Evolutionary conservation across 176 grass and related monocot genomes (phyloP).

Genomic region (Microstegium vimineum): DNA sequence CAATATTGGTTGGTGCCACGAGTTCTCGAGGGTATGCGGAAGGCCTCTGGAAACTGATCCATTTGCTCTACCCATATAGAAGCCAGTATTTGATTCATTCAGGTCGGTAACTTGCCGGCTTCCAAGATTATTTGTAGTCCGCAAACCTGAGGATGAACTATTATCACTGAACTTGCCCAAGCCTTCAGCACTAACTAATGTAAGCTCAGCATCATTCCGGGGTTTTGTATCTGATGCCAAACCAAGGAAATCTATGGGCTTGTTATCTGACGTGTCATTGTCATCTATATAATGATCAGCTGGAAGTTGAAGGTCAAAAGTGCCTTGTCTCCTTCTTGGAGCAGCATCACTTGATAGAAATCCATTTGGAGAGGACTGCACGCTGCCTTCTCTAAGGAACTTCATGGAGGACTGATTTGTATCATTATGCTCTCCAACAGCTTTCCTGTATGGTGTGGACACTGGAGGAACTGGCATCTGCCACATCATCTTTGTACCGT

Average conservation of each 20-base stretch:
- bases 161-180: slow-evolving; percentile 28
- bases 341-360: slow-evolving; percentile 29
- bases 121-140: slow-evolving; percentile 19
- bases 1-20: slow-evolving; percentile 15
- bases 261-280: slow-evolving; percentile 35
- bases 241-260: slow-evolving; percentile 47
- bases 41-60: slow-evolving; percentile 29
- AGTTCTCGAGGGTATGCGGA: slow-evolving; percentile 25
- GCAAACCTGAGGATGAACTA: slow-evolving; percentile 32
- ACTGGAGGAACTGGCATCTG: slow-evolving; percentile 27
- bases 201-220: slow-evolving; percentile 33
- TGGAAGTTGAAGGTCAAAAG: slow-evolving; percentile 59
- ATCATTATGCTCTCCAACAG: slow-evolving; percentile 31
- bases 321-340: slow-evolving; percentile 29
- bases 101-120: slow-evolving; percentile 40
- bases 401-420: slow-evolving; percentile 46
- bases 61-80: slow-evolving; percentile 17
- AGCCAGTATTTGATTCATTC: slow-evolving; percentile 56
- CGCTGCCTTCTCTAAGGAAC: slow-evolving; percentile 71
- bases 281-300: slow-evolving; percentile 59
- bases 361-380: slow-evolving; percentile 67
- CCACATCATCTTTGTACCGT: slow-evolving; percentile 38
- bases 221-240: slow-evolving; percentile 12
- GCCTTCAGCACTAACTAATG: slow-evolving; percentile 23
- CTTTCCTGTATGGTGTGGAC: slow-evolving; percentile 22